These are phyloP conservation scores for Coniochaeta ligniaria DNA, from an alignment of 2,329 filamentous ascomycete genomes.

Conservation along the genomic window DNA sequence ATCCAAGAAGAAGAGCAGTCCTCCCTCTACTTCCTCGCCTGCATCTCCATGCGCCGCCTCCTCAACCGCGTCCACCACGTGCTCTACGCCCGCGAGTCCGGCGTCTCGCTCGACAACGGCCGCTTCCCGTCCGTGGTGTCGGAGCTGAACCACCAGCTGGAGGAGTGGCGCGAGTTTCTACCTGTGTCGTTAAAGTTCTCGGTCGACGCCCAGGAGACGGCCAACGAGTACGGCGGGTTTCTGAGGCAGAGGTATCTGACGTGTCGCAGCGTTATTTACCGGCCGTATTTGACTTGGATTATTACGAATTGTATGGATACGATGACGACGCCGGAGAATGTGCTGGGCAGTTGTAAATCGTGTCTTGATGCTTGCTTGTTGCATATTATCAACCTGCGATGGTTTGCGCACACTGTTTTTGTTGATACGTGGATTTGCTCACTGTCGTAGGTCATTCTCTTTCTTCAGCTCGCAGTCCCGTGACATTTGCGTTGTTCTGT, in stretches of 20 bases:
- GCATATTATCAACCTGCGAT: slow-evolving; percentile 39
- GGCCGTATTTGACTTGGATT: slow-evolving; percentile 44
- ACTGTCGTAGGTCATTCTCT: slow-evolving; percentile 33
- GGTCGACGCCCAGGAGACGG: too few relatives aligned
- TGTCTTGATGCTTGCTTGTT: slow-evolving; percentile 40
- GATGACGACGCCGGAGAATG: slow-evolving; percentile 21
- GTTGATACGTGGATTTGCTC: slow-evolving; percentile 50
- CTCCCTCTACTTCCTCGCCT: slow-evolving; percentile 45
- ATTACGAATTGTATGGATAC: slow-evolving; percentile 30
- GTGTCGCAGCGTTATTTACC: slow-evolving; percentile 43
- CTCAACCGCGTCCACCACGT: slow-evolving; percentile 42
- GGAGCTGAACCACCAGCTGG: slow-evolving; percentile 40
- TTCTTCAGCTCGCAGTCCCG: not conserved
- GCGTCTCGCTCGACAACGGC: slow-evolving; percentile 32
- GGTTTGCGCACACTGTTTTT: slow-evolving; percentile 41
- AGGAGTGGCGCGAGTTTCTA: slow-evolving; percentile 40
- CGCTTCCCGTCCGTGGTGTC: slow-evolving; percentile 40
- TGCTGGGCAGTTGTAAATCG: slow-evolving; percentile 31
- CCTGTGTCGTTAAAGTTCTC: slow-evolving; percentile 34
- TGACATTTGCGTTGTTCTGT: too few relatives aligned
- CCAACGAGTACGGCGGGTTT: slow-evolving; percentile 37
- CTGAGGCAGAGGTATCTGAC: slow-evolving; percentile 43
- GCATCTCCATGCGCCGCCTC: slow-evolving; percentile 41
- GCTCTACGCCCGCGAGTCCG: slow-evolving; percentile 37
- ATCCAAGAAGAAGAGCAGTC: slow-evolving; percentile 35